Evolutionary conservation across 495 filamentous ascomycete species (phyloP).

Genomic region (Neurospora tetraspora): DNA sequence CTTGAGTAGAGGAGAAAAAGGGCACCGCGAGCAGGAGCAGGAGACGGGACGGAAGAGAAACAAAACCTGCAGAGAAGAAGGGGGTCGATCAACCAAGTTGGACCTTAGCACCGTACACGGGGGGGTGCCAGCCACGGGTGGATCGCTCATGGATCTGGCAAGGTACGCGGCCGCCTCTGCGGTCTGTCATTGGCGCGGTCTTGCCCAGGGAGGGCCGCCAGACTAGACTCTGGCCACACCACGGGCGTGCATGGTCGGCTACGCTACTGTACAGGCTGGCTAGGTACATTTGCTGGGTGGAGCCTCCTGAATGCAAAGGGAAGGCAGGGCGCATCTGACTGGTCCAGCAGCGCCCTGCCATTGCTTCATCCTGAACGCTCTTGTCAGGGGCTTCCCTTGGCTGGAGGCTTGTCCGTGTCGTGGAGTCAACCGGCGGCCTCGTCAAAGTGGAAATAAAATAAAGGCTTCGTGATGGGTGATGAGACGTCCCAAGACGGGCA

Average conservation of each 20-base stretch:
- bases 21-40: not conserved
- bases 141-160: not conserved
- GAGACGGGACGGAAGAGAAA: not conserved
- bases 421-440: not conserved
- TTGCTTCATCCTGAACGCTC: not conserved
- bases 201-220: not conserved
- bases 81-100: not conserved
- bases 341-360: not conserved
- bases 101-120: not conserved
- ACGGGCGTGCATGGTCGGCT: not conserved
- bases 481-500: not conserved
- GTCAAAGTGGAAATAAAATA: not conserved
- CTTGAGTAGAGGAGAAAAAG: not conserved
- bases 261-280: not conserved
- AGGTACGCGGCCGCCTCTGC: not conserved
- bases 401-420: not conserved
- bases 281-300: not conserved
- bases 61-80: not conserved
- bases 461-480: not conserved
- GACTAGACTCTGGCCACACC: not conserved
- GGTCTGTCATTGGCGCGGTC: not conserved
- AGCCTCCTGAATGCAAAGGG: not conserved
- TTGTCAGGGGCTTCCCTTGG: not conserved
- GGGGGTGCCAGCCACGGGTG: not conserved
- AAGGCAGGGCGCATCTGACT: not conserved